Evolutionary conservation across 768 basidiomycete species (phyloP), one percentile per base, ranked within the genome.

Genomic region (Lactarius evosmus): DNA sequence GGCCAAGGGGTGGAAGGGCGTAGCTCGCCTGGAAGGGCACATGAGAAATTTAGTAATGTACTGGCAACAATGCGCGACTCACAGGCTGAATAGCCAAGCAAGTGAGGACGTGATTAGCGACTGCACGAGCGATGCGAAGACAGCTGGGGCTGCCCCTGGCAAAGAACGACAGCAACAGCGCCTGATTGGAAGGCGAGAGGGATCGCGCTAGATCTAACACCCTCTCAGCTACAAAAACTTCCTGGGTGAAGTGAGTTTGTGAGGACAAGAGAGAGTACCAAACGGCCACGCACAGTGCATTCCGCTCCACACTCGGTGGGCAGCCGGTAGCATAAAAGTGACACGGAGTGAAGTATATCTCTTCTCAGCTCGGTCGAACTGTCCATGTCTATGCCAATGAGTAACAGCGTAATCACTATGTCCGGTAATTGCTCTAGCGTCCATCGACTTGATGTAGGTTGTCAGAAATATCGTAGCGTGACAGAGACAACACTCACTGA

Each of bases 311-410:
- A 68, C 40, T 63, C 52, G 9, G 34, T 56, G 25, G 79, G 76
- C 22, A 84, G 68, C 33, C 74, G 75, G 30, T 73, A 73, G 65
- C 82, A 84, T 38, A 85, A 66, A 27, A 70, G 68, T 54, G 87
- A 79, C 44, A 87, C 72, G 1, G 81, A 76, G 7, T 74, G 67
- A 51, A 78, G 78, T 51, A 88, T 72, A 7, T 83, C 83, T 29
- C 71, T 74, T 59, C 73, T 76, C 8, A 85, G 74, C 16, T 82
- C 79, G 4, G 72, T 69, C 1, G 79, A 73, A 34, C 80, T 80
- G 14, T 77, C 73, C 1, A 77, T 72, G 67, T 91, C 89, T 65
- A 88, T 78, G 2, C 78, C 85, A 30, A 91, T 71, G 3, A 86
- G 73, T 4, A 86, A 64, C 46, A 91, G 67, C 2, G 77, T 73